These are phyloP conservation scores for Phycomyces nitens DNA, from an alignment of 192 early-diverging fungal species.

Conservation along the genomic window DNA sequence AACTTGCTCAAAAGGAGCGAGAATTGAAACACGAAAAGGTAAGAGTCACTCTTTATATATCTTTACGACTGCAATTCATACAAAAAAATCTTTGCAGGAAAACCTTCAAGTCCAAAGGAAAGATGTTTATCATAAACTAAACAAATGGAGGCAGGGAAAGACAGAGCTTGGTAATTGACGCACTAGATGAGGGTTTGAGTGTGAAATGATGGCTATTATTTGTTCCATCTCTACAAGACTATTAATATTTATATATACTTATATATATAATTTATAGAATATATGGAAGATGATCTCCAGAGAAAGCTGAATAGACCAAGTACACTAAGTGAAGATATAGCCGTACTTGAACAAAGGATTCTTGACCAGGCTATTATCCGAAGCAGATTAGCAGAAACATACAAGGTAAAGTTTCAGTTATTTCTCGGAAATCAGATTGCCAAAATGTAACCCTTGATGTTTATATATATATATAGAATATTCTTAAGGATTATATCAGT, in stretches of 20 bases:
- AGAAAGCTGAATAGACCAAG: not conserved
- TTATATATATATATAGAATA: slow-evolving; percentile 1
- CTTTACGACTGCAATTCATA: no score
- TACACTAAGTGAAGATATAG: slow-evolving; percentile 9
- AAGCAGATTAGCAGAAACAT: slow-evolving; percentile 23
- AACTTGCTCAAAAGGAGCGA: not conserved
- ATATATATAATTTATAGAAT: slow-evolving; percentile 12
- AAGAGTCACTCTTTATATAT: no score
- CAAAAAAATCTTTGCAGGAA: not conserved
- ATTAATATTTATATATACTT: no score
- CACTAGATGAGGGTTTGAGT: no score
- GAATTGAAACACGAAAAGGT: slow-evolving; percentile 16
- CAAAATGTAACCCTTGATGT: not conserved
- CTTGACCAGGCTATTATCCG: slow-evolving; percentile 16
- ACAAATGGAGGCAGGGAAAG: not conserved
- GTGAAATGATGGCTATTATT: no score
- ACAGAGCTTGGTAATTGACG: not conserved
- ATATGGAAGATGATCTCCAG: slow-evolving; percentile 4
- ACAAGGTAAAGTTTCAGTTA: slow-evolving; percentile 12
- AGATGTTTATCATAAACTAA: not conserved
- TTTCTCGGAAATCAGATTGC: no score
- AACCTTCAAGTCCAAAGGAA: not conserved
- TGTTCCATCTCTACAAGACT: no score
- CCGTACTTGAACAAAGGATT: slow-evolving; percentile 20
- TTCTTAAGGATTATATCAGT: slow-evolving; percentile 23